These are phyloP conservation scores for Neonectria coccinea DNA, from an alignment of 2,329 filamentous ascomycete species.

Conservation along the genomic window DNA sequence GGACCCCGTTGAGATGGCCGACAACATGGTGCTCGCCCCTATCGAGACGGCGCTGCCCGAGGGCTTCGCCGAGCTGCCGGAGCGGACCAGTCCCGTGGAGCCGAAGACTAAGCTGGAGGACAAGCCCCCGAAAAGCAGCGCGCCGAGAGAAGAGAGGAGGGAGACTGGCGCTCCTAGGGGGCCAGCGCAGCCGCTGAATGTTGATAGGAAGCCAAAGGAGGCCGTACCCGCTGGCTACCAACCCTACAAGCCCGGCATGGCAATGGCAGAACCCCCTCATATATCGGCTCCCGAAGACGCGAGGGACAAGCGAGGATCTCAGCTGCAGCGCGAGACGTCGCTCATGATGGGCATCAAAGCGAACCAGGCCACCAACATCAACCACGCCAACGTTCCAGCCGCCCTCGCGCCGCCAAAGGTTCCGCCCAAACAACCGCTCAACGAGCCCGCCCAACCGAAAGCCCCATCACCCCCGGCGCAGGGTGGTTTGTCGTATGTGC, in stretches of 20 bases:
- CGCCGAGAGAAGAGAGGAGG: conserved; percentile 28
- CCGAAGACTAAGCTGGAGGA: conserved; percentile 36
- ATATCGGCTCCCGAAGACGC: conserved; percentile 23
- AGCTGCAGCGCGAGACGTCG: conserved; percentile 43
- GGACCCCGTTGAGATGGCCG: conserved; percentile 59
- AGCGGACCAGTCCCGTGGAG: conserved; percentile 48
- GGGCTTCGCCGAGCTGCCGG: conserved; percentile 55
- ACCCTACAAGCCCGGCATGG: conserved; percentile 31
- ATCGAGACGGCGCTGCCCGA: conserved; percentile 47
- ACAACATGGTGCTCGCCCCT: conserved; percentile 52
- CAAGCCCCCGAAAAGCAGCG: conserved; percentile 24
- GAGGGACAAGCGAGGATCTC: conserved; percentile 27
- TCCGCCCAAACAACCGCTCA: conserved; percentile 34
- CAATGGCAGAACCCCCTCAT: conserved; percentile 17
- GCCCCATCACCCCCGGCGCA: conserved; percentile 21
- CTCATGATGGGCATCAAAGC: conserved; percentile 41
- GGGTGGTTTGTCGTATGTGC: conserved; percentile 32
- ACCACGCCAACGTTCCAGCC: conserved; percentile 36
- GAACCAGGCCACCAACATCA: conserved; percentile 33
- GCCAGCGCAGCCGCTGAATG: conserved; percentile 28
- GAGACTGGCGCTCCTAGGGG: background rate
- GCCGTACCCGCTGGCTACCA: conserved; percentile 25
- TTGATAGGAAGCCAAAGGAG: conserved; percentile 24
- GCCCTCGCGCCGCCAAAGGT: conserved; percentile 41
- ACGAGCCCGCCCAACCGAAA: conserved; percentile 20